These are phyloP conservation scores for Cystobasidiopsis lactophilus DNA, from an alignment of 768 basidiomycete species.

Conservation along the genomic window DNA sequence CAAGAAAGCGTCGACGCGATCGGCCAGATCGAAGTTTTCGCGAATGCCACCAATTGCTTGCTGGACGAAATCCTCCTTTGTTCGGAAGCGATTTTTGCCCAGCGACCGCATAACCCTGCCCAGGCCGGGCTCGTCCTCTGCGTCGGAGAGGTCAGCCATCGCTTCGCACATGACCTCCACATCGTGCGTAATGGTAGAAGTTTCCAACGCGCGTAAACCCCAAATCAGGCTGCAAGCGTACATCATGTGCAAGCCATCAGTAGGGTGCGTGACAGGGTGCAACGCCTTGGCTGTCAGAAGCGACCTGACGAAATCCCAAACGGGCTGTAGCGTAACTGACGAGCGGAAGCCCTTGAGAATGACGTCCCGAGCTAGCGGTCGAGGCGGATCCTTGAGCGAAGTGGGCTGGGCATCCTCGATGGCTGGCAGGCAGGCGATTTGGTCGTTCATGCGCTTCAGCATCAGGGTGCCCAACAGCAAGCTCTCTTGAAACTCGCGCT, in stretches of 20 bases:
- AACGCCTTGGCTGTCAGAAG: not conserved
- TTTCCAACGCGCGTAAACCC: conserved; percentile 59
- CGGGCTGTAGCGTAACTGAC: conserved; percentile 40
- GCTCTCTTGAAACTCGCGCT: conserved; percentile 32
- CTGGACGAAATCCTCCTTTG: conserved; percentile 77
- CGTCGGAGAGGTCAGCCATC: conserved; percentile 47
- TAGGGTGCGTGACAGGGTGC: not conserved
- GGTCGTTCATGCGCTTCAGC: conserved; percentile 22
- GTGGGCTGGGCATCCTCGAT: not conserved
- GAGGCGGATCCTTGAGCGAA: too few species aligned
- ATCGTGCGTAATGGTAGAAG: conserved; percentile 36
- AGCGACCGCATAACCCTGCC: conserved; percentile 74
- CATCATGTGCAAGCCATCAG: conserved; percentile 21
- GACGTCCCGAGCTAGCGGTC: too few species aligned
- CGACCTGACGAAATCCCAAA: conserved; percentile 38
- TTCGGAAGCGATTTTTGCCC: conserved; percentile 64
- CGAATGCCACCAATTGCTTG: conserved; percentile 67
- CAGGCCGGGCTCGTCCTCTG: conserved; percentile 54
- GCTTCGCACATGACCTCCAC: conserved; percentile 50
- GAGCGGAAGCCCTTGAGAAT: conserved; percentile 62
- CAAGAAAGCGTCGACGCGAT: conserved; percentile 53
- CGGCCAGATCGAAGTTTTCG: conserved; percentile 48
- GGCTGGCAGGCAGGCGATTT: conserved; percentile 32
- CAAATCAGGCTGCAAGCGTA: conserved; percentile 61
- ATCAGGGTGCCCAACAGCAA: too few species aligned